Base-by-base conservation (phyloP, 2,329 filamentous ascomycete genomes). In the Tolypocladium inflatum region DNA sequence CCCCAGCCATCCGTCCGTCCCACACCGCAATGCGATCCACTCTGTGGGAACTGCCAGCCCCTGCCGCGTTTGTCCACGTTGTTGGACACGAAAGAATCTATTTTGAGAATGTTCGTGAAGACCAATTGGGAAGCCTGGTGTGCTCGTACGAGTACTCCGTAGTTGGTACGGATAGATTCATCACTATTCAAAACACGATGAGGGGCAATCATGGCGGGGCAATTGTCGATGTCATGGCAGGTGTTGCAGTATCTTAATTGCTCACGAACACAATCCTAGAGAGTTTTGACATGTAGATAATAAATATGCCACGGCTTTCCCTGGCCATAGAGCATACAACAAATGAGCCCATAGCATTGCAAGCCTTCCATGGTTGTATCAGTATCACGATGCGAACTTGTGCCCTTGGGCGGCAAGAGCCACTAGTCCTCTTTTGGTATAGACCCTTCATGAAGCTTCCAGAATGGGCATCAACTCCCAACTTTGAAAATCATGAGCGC, bases 381-480 rank as follows among this genome's bases (percentile, higher is more conserved):
- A n/a, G 11, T 5, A 19, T 50, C 23, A 2, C 26, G 5, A 9
- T 11, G 45, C 13, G 15, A 17, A 33, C 4, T n/a, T n/a, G 26
- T 33, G 42, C 10, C 13, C 38, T 15, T 3, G 48, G 23, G 11
- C 43, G 11, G 5, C 8, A 1, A 7, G 9, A 6, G 30, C 3
- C 45, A 30, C 55, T 56, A 56, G 55, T 51, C 55, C 45, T 39
- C 7, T 26, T 55, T 56, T 26, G n/a, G 51, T 2, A 41, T 57
- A 54, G 59, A 35, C 35, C 26, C 51, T 72, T 74, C 73, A 58
- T 74, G 73, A 75, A 75, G 66, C 65, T 75, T 75, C 73, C 69
- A 75, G 73, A 75, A 75, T 54, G 62, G 66, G 65, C 68, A 66
- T 66, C 62, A 62, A 62, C 59, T 60, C 55, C 55, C 57, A 58